Conservation (phyloP, 805 yeast genomes). For the Blastobotrys parvus region DNA sequence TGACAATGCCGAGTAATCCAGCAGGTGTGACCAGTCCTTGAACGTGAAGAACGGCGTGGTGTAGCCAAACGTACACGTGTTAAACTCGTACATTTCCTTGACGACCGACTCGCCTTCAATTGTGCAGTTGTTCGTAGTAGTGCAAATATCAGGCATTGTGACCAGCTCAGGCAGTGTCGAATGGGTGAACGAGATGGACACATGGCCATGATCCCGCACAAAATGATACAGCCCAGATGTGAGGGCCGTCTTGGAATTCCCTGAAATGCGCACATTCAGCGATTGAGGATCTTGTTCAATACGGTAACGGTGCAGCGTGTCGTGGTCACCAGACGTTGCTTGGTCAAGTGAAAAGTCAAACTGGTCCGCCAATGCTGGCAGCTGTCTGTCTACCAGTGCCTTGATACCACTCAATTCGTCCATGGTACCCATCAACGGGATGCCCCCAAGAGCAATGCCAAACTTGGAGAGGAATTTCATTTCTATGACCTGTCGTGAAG, state of each 20-base stretch:
- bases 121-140: neutral
- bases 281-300: slow-evolving; percentile 4
- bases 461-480: too few relatives aligned
- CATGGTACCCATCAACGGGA: too few relatives aligned
- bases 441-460: too few relatives aligned
- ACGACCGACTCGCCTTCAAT: slow-evolving; percentile 8
- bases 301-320: neutral
- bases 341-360: neutral
- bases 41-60: slow-evolving; percentile 12
- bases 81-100: slow-evolving; percentile 11
- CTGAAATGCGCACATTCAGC: slow-evolving; percentile 1
- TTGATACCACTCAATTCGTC: neutral
- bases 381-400: neutral
- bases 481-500: too few relatives aligned
- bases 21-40: slow-evolving; percentile 12
- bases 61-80: slow-evolving; percentile 14
- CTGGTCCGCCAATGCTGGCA: neutral
- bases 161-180: slow-evolving; percentile 5
- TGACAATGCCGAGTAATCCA: slow-evolving; percentile 10
- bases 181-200: slow-evolving; percentile 8
- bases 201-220: slow-evolving; percentile 10
- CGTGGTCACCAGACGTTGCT: neutral
- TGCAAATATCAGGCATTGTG: slow-evolving; percentile 3
- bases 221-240: slow-evolving; percentile 8
- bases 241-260: slow-evolving; percentile 7